Percentiles rank a stretch among this genome's conserved stretches.
phyloP scores from a whole-genome alignment of 1,284 basidiomycete genomes.

The Athelia psychrophila region DNA sequence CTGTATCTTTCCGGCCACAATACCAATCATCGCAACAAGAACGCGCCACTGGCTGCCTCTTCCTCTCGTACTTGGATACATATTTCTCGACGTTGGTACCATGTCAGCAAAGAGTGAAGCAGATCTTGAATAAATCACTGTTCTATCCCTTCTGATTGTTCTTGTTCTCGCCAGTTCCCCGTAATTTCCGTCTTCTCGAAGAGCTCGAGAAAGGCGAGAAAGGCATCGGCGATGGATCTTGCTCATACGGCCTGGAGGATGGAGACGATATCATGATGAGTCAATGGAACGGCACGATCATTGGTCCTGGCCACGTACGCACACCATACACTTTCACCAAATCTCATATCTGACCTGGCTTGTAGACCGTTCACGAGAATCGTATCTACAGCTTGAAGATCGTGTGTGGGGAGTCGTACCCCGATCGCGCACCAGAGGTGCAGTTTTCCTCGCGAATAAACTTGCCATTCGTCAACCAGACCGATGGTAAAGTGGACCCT shows the following conservation, averaged over 20 bases:
- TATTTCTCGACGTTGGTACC: too few relatives aligned
- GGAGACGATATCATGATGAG: slow-evolving; percentile 95
- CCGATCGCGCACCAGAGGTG: slow-evolving; percentile 76
- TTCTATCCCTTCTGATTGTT: too few relatives aligned
- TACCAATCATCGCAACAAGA: too few relatives aligned
- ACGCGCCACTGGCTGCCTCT: too few relatives aligned
- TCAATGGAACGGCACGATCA: slow-evolving; percentile 98
- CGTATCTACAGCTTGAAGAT: slow-evolving; percentile 97
- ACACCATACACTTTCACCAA: background rate
- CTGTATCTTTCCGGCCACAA: too few relatives aligned
- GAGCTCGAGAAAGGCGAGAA: slow-evolving; percentile 99
- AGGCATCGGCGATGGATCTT: slow-evolving; percentile 96
- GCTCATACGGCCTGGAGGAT: slow-evolving; percentile 93
- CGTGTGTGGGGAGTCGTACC: slow-evolving; percentile 81
- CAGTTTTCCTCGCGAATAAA: slow-evolving; percentile 91
- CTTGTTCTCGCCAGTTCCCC: slow-evolving; percentile 65
- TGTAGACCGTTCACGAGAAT: slow-evolving; percentile 94
- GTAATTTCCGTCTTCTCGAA: slow-evolving; percentile 95
- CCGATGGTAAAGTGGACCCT: slow-evolving; percentile 77
- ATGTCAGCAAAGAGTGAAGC: too few relatives aligned
- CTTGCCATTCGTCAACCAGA: slow-evolving; percentile 87
- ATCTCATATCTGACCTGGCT: slow-evolving; percentile 8
- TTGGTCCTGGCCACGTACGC: slow-evolving; percentile 93
- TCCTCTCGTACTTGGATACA: too few relatives aligned
- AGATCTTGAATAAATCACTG: too few relatives aligned